Conservation (phyloP, 2,329 filamentous ascomycete genomes). For the Xylariaceae sp. region DNA sequence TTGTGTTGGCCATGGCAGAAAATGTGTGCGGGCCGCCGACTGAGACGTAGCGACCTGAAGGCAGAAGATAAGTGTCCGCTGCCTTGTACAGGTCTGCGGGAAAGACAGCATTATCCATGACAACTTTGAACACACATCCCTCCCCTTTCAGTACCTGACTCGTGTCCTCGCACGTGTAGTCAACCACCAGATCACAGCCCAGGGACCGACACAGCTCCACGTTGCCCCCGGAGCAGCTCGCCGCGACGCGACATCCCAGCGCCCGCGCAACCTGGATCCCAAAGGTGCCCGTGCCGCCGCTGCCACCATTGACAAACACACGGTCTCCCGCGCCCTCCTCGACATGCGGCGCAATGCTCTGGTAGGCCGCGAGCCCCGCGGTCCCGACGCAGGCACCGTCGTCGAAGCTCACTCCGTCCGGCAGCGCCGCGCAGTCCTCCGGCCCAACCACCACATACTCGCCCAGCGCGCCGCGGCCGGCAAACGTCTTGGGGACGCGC, state of each 20-base stretch:
- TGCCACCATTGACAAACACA: conserved; percentile 62
- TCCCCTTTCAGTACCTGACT: conserved; percentile 39
- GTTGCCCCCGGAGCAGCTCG: conserved; percentile 27
- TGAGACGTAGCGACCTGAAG: conserved; percentile 50
- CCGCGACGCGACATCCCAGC: conserved; percentile 34
- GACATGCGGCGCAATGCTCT: conserved; percentile 38
- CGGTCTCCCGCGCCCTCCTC: conserved; percentile 44
- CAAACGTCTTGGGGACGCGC: conserved; percentile 14
- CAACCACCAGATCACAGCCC: conserved; percentile 36
- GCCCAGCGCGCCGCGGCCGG: conserved; percentile 36
- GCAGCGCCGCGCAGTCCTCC: conserved; percentile 33
- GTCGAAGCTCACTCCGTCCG: conserved; percentile 36
- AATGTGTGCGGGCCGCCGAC: conserved; percentile 36
- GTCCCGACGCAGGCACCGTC: conserved; percentile 40
- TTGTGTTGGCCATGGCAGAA: conserved; percentile 9
- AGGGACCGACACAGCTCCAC: conserved; percentile 49
- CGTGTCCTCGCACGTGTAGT: conserved; percentile 40
- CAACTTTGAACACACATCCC: conserved; percentile 45
- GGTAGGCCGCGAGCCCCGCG: conserved; percentile 44
- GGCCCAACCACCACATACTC: conserved; percentile 32
- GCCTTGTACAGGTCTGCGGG: conserved; percentile 48
- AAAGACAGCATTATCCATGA: conserved; percentile 52
- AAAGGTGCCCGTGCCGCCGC: conserved; percentile 56
- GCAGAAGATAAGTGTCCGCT: conserved; percentile 45
- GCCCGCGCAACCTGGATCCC: conserved; percentile 42